These are phyloP conservation scores for Volvox carteri DNA, from an alignment of 163 green algal species.

Conservation along the genomic window DNA sequence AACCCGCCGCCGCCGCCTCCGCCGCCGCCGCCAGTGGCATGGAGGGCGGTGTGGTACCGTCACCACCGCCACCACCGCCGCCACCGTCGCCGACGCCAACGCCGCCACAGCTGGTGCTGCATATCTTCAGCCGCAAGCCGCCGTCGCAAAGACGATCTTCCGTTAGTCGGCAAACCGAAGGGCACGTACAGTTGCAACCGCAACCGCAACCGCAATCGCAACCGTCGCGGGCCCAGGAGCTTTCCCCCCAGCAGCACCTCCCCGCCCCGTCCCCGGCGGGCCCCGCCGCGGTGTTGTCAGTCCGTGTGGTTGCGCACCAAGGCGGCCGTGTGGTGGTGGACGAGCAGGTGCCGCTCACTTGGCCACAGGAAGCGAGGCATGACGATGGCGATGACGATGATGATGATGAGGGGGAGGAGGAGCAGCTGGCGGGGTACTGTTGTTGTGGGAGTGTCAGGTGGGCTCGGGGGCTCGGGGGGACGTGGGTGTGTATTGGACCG, in stretches of 20 bases:
- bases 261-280: neutral
- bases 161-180: neutral
- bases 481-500: neutral
- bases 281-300: neutral
- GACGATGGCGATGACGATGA: too few relatives aligned
- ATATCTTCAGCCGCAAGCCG: neutral
- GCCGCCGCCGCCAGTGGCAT: too few relatives aligned
- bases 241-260: neutral
- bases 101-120: too few relatives aligned
- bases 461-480: neutral
- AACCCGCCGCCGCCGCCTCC: too few relatives aligned
- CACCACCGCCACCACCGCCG: neutral
- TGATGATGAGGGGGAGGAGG: neutral
- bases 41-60: too few relatives aligned
- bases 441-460: neutral
- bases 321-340: conserved; percentile 4
- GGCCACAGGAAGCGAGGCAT: too few relatives aligned
- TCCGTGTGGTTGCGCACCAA: conserved; percentile 5
- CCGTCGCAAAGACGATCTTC: neutral
- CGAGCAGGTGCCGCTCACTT: conserved; percentile 20
- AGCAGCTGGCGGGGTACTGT: neutral
- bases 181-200: neutral
- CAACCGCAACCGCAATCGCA: neutral
- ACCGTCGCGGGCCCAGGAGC: neutral
- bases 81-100: too few relatives aligned